Evolutionary conservation across 1,139 yeast genomes (phyloP), one percentile per base, ranked within the genome.

Genomic region (Blastobotrys capitulatus): DNA sequence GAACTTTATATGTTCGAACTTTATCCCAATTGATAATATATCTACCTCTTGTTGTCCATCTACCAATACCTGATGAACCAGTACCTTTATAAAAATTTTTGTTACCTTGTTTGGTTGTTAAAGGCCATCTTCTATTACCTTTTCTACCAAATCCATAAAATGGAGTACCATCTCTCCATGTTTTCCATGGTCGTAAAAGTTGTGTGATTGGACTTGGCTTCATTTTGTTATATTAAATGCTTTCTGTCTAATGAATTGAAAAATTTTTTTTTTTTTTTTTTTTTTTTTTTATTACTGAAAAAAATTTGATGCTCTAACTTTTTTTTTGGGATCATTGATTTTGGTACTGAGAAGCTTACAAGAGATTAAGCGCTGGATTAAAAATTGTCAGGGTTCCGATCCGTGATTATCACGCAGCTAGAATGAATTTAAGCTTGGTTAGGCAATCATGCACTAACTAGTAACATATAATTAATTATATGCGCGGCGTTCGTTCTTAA

Each of bases 1-100:
- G 99, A 9, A 82, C 89, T 3, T 86, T 95, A 67, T 84, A 92
- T 0, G 97, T 89, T 62, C 97, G 78, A 31, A 90, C 98, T 64
- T 84, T 88, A 38, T 71, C 69, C 88, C 95, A 92, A 70, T 87
- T 78, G 56, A 92, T 78, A 15, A 79, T 74, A 67, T 87, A 94
- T 35, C 79, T 78, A 48, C 96, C 97, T 56, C 76, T 76, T 35
- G 75, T 73, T 51, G 94, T 84, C 64, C 85, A 80, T 51, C 75
- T 76, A 64, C 99, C 99, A 55, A 88, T 80, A 68, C 97, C 97
- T 1, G 95, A 78, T 6, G 98, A 87, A 54, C 97, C 79, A 19
- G 97, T 92, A 73, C 98, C 99, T 67, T 90, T 92, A 71, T 94
- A 92, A 71, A 77, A 87, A 61, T 86, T 83, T 74, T 90, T 89